These are phyloP conservation scores for Trametes gibbosa DNA, from an alignment of 768 basidiomycete species.

Conservation along the genomic window DNA sequence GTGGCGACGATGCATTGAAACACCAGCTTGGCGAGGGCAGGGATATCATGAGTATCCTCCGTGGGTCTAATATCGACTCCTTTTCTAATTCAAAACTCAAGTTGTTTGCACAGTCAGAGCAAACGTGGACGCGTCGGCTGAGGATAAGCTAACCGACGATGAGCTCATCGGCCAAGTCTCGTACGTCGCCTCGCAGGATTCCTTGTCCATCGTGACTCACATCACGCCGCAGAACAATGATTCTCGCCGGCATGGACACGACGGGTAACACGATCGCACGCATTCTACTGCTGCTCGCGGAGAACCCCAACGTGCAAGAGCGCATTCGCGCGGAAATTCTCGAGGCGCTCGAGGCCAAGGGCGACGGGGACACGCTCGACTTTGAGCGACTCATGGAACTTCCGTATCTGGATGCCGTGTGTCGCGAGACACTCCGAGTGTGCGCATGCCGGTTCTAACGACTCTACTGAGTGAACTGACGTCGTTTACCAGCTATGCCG, in stretches of 20 bases:
- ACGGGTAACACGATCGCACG: conserved; percentile 30
- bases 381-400: conserved; percentile 28
- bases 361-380: conserved; percentile 17
- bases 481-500: background rate
- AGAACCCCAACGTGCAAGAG: conserved; percentile 27
- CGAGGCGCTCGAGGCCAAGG: conserved; percentile 6
- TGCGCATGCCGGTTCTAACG: background rate
- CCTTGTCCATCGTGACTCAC: background rate
- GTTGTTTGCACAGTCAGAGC: conserved; percentile 18
- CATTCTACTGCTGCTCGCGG: conserved; percentile 26
- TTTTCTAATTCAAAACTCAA: background rate
- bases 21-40: conserved; percentile 29
- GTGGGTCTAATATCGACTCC: no score
- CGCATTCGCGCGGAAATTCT: conserved; percentile 28
- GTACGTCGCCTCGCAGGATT: conserved; percentile 13
- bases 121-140: conserved; percentile 20
- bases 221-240: conserved; percentile 18
- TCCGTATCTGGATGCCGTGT: conserved; percentile 30
- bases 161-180: conserved; percentile 28
- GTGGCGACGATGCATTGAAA: conserved; percentile 19
- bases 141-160: conserved; percentile 25
- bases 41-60: conserved; percentile 31
- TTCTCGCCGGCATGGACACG: conserved; percentile 28
- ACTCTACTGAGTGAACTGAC: background rate
- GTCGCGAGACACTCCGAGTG: background rate